Evolutionary conservation across 2,329 filamentous ascomycete genomes (phyloP), one percentile per base, ranked within the genome.

Genomic region (Blastomyces silverae): DNA sequence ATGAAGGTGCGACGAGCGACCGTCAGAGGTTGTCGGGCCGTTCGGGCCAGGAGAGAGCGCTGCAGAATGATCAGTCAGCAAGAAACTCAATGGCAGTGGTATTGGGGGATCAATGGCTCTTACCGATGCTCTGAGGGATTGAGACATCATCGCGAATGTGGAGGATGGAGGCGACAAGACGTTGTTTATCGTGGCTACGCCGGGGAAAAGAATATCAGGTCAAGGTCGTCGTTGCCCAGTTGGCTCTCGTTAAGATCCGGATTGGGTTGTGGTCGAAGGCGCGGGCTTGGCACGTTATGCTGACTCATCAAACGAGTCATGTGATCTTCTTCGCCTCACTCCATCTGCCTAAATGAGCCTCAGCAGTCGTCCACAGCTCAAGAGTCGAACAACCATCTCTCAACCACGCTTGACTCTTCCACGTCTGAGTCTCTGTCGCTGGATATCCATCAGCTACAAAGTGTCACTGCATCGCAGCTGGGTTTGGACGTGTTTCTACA

Each of bases 1-100:
- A 87, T 81, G 79, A 88, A 86, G 75, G 83, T 85, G 75, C 86
- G 84, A 77, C 83, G 83, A 74, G 82, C 61, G 71, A 82, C 75
- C 76, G 78, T 76, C 76, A 79, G 79, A 75, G 84, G 83, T 75
- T 83, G 83, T 75, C 83, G 82, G 78, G 81, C 81, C 73, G 83
- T 80, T 79, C 85, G 84, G 78, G 81, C 80, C 76, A 87, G 77
- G 75, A 84, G 77, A 77, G 84, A 84, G 80, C 84, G 83, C 85
- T 87, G 76, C 44, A 66, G 65, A 66, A 64, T 65, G 69, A 69
- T 66, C 67, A 66, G 68, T 66, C 64, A 66, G 61, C 61, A 44
- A 65, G 67, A 25, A 53, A 53, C 50, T 62, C 67, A 68, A 67
- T 66, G 66, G 66, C 57, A 61, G 56, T 62, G 56, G 67, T 46